A percentile compares a stretch with the other conserved stretches of the same genome.
Evolutionary conservation across 2,329 filamentous ascomycete species (phyloP).

Genomic region (Aspergillus sojae): DNA sequence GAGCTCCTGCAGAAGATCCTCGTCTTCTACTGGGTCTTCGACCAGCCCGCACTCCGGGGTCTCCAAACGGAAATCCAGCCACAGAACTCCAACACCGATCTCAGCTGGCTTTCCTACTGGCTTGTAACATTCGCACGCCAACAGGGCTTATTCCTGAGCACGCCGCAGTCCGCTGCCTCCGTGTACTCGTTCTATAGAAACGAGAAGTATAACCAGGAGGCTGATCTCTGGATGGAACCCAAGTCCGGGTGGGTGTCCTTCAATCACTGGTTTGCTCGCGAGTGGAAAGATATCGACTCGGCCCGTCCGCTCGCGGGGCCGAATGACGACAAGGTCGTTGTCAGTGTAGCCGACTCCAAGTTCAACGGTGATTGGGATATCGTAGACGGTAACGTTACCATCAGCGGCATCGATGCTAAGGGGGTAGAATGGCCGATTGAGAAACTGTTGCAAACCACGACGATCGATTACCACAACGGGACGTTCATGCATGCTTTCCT

Average conservation of each 20-base stretch:
- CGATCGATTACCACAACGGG: neutral
- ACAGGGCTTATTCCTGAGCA: slow-evolving; percentile 14
- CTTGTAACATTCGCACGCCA: slow-evolving; percentile 12
- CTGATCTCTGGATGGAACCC: slow-evolving; percentile 4
- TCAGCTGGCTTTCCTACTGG: slow-evolving; percentile 19
- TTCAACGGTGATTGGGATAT: slow-evolving; percentile 7
- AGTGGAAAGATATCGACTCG: slow-evolving; percentile 5
- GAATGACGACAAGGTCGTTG: slow-evolving; percentile 8
- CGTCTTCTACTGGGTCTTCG: slow-evolving; percentile 16
- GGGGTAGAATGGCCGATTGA: neutral
- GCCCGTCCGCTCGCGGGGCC: slow-evolving; percentile 4
- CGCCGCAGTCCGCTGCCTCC: slow-evolving; percentile 7
- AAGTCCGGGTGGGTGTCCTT: slow-evolving; percentile 15
- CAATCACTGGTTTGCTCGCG: slow-evolving; percentile 17
- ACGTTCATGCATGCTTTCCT: slow-evolving; percentile 13
- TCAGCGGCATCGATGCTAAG: neutral
- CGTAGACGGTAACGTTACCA: neutral
- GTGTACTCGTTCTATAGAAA: slow-evolving; percentile 13
- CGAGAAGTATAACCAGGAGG: slow-evolving; percentile 6
- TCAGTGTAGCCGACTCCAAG: slow-evolving; percentile 8
- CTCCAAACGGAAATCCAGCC: slow-evolving; percentile 15
- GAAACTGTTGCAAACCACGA: neutral
- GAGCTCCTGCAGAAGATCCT: slow-evolving; percentile 13
- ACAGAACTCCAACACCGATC: neutral
- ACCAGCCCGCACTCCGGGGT: slow-evolving; percentile 12